Evolutionary conservation across 768 basidiomycete species (phyloP).

Genomic region (Xanthoconium stramineum): DNA sequence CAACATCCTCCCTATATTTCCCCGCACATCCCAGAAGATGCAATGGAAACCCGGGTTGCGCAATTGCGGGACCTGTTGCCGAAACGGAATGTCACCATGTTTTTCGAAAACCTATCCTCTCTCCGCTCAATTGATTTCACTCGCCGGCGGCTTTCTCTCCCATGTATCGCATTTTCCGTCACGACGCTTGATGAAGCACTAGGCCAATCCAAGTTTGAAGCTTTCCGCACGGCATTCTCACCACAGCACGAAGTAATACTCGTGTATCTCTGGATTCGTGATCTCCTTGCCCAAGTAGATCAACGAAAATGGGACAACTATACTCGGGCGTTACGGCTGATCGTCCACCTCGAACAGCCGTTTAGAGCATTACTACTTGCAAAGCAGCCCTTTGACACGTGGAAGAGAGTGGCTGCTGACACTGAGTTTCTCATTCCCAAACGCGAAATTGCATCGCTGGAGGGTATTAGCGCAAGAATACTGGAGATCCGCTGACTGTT

Average conservation of each 20-base stretch:
- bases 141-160: background rate
- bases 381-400: background rate
- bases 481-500: background rate
- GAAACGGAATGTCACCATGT: background rate
- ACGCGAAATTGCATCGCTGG: background rate
- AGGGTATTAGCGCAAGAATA: background rate
- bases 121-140: background rate
- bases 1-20: background rate
- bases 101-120: background rate
- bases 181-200: background rate
- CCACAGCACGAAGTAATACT: background rate
- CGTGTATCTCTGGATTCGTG: background rate
- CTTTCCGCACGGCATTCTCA: background rate
- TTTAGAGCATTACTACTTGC: background rate
- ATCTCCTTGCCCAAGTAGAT: background rate
- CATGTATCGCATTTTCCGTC: background rate
- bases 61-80: background rate
- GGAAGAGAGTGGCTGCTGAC: background rate
- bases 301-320: background rate
- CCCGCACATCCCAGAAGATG: background rate
- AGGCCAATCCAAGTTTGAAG: background rate
- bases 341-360: background rate
- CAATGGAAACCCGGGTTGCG: background rate
- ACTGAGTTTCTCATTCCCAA: background rate
- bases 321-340: background rate